Evolutionary conservation across 805 yeast genomes (phyloP), one percentile per base, ranked within the genome.

Genomic region (Myxozyma vanderwaltii): DNA sequence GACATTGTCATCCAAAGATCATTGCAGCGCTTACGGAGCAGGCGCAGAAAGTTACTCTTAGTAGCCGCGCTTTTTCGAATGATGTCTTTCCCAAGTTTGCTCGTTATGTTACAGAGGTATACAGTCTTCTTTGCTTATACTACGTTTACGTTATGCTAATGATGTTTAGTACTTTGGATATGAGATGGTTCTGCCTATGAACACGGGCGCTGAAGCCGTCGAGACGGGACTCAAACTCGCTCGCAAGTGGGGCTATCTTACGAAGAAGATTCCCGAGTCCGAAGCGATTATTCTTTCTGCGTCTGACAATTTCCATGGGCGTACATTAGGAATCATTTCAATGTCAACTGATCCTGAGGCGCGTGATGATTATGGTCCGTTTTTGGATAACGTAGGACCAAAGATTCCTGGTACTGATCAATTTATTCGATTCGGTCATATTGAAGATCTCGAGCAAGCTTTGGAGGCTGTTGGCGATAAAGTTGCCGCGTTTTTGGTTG

Each of bases 131-230:
- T n/a, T n/a, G n/a, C n/a, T n/a, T n/a, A n/a, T n/a, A n/a, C n/a
- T n/a, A n/a, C n/a, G n/a, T n/a, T n/a, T n/a, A n/a, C n/a, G n/a
- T n/a, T 40, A 21, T 43, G 38, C 49, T 58, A 26, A 51, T 4
- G 17, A 7, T 47, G 8, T 33, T 21, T 17, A 59, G 72, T 91
- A 77, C 72, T 92, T 92, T 78, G 82, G 85, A 71, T 92, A 89
- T 76, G 98, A 92, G 70, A 86, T 84, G 87, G 92, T 92, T 10
- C 79, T 92, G 72, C 98, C 98, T 66, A 92, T 91, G 97, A 92
- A 92, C 79, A 92, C 98, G 13, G 98, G 98, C 72, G 97, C 97
- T 40, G 98, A 92, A 77, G 98, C 98, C 8, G 98, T 92, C 43
- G 98, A 92, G 78, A 89, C 97, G 41, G 96, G 88, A 29, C 79